A percentile compares a stretch with the other conserved stretches of the same genome.
Conservation (phyloP, 2,329 filamentous ascomycete species). For the Hypoxylon sp. region DNA sequence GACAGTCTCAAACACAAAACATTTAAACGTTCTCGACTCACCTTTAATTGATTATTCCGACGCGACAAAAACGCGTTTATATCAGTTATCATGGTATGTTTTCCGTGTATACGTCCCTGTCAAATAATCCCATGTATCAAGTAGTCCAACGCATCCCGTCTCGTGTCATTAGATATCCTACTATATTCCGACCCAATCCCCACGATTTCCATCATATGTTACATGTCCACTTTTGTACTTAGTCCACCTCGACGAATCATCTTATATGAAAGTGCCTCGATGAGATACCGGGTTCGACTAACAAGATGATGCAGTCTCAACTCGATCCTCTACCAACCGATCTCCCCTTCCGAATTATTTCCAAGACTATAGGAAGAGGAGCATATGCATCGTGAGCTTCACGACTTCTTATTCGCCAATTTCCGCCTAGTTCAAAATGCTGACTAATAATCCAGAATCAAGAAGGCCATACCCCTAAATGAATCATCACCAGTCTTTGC, state of each 20-base stretch:
- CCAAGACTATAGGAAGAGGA: constrained; percentile 94
- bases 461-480: constrained; percentile 86
- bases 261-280: constrained; percentile 14
- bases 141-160: neutral
- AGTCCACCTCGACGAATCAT: constrained; percentile 28
- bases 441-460: constrained; percentile 72
- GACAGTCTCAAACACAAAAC: constrained; percentile 41
- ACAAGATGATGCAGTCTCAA: constrained; percentile 80
- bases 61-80: constrained; percentile 37
- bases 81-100: constrained; percentile 40
- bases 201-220: constrained; percentile 10
- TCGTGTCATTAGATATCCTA: neutral
- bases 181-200: constrained; percentile 2
- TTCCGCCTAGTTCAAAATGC: constrained; percentile 23
- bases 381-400: constrained; percentile 90
- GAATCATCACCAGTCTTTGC: constrained; percentile 84
- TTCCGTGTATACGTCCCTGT: constrained; percentile 14
- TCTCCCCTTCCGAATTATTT: constrained; percentile 93
- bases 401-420: constrained; percentile 45
- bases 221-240: constrained; percentile 12
- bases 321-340: constrained; percentile 85
- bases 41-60: constrained; percentile 40
- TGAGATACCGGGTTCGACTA: constrained; percentile 33
- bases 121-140: neutral
- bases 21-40: constrained; percentile 33